Base-by-base conservation (phyloP, 768 basidiomycete genomes). In the Suillus brevipes region DNA sequence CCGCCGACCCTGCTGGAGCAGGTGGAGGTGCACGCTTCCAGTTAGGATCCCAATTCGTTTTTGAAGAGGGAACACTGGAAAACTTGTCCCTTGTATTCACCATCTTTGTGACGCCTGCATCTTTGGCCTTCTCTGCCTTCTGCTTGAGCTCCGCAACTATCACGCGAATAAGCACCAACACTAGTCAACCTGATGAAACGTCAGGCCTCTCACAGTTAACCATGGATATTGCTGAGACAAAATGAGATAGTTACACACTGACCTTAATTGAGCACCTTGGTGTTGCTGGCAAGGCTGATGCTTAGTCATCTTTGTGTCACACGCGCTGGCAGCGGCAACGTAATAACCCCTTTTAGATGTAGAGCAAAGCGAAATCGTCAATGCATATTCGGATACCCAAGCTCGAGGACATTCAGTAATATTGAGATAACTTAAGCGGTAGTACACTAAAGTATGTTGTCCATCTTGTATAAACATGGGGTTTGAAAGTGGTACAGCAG, bases 121-220 rank as follows among this genome's bases (percentile, higher is more conserved):
- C 85, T 64, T 88, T 88, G n/a, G 81, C 87, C 64, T 85, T 87
- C 25, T 75, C 73, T 12, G 90, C 90, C 68, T 85, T 87, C 47
- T 84, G 84, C 73, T 89, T 89, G 60, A 91, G 74, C 53, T 90
- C 89, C 62, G 87, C 85, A 64, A 89, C 87, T 88, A 65, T 47
- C 18, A 42, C 28, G 47, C 56, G 40, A 25, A 57, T 65, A 62
- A 61, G 64, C 64, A 53, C 28, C 38, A 57, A 57, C 18, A 20
- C 42, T 58, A n/a, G 50, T 37, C 61, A 47, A 57, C 43, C 47
- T 58, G 50, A 45, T 23, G 13, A 49, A n/a, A 37, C 13, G 10
- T n/a, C 10, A 14, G 8, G 23, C 20, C n/a, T 65, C 75, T 77
- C 64, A 75, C 75, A 77, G 50, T 66, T 75, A 12, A 75, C 71